Base-by-base conservation (phyloP, 1,284 basidiomycete genomes). In the Mycena citricolor region DNA sequence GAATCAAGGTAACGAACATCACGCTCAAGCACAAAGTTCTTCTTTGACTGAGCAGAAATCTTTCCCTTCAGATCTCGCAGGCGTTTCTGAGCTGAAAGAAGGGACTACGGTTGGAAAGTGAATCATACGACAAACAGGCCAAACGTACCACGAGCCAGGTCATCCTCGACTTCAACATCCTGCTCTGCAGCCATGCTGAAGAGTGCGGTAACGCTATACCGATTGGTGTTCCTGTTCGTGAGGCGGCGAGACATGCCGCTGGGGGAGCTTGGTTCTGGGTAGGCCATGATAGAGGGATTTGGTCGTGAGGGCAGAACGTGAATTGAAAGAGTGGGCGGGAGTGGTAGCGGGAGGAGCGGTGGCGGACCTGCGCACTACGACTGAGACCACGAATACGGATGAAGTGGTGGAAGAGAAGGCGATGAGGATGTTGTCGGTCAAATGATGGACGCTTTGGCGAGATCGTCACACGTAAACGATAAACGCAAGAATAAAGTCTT, bases 141-240 rank as follows among this genome's bases (percentile, higher is more conserved):
- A n/a, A n/a, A 72, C 84, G 55, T 61, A 91, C 92, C 90, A 77
- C 92, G 76, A 8, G 94, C 94, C 47, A 99, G 74, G 66, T 99
- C 95, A 66, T 99, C 95, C 67, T 98, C 94, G 32, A 98, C 90
- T 64, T 99, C 97, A 21, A 97, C 89, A 63, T 99, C 95, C 75
- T 97, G 93, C 68, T 99, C 94, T 21, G 94, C 95, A 10, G 94
- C 94, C 84, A 99, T 93, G 59, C 89, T 93, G 67, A 97, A 98
- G 58, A 98, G 78, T 17, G 92, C 92, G 43, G 92, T 97, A 49
- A 97, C 94, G 62, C 87, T 91, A 71, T 97, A 97, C 45, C 94
- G 86, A 70, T 98, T 97, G 50, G 91, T 94, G 67, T 94, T 97
- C 64, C 94, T 75, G 73, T 90, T 91, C 25, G 88, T 89, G 59